A percentile compares a stretch with the other conserved stretches of the same genome.
Evolutionary conservation across 2,329 filamentous ascomycete species (phyloP).

Genomic region (Colletotrichum limetticola): DNA sequence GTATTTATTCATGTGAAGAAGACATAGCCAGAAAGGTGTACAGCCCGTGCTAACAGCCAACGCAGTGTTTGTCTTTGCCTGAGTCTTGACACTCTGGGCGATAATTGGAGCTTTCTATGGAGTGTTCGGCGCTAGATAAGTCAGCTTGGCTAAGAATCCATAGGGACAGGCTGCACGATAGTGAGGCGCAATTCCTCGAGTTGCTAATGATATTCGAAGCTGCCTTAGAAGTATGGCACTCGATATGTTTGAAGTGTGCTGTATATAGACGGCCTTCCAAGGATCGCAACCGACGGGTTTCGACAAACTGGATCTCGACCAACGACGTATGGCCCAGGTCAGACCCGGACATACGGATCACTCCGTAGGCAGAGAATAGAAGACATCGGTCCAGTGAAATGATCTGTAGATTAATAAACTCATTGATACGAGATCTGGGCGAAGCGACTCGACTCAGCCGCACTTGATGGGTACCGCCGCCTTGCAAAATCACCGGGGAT

Average conservation of each 20-base stretch:
- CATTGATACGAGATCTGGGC: not conserved
- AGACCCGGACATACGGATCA: not conserved
- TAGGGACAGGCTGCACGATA: not conserved
- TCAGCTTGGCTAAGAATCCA: not conserved
- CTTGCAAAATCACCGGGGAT: not conserved
- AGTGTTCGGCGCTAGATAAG: not conserved
- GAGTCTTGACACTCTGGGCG: not conserved
- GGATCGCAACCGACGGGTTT: not conserved
- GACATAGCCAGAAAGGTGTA: not conserved
- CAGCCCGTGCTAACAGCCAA: not conserved
- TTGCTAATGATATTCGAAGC: not conserved
- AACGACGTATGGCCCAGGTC: not conserved
- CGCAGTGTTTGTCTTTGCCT: not conserved
- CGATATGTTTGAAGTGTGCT: not conserved
- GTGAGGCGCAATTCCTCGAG: not conserved
- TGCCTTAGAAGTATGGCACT: not conserved
- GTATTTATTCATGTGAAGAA: not conserved
- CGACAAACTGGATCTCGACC: not conserved
- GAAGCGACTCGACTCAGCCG: not conserved
- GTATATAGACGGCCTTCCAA: not conserved
- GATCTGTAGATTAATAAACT: not conserved
- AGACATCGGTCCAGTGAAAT: not conserved
- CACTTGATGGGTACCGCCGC: not conserved
- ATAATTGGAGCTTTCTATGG: not conserved
- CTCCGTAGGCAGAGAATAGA: not conserved